Evolutionary conservation across 176 grass and related monocot genomes (phyloP).

Genomic region (Cocos nucifera): DNA sequence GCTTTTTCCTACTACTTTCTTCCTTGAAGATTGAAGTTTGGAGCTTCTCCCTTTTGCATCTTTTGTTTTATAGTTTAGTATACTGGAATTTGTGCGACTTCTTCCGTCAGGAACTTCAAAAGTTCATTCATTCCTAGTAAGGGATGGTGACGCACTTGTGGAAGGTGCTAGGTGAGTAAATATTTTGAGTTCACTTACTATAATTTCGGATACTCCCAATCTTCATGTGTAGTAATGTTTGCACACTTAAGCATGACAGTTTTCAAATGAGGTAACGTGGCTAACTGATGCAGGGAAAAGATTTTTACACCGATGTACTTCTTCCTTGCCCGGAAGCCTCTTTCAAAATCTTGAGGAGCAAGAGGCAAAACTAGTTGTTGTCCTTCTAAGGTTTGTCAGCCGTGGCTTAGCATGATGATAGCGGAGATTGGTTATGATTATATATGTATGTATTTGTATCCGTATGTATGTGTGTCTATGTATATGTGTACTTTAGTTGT

Average conservation of each 20-base stretch:
- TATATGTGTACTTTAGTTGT: too few relatives aligned
- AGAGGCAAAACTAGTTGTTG: too few relatives aligned
- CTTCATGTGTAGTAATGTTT: not conserved
- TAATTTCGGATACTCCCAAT: not conserved
- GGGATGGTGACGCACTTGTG: not conserved
- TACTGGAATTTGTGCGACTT: not conserved
- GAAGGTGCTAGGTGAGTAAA: not conserved
- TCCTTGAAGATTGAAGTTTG: too few relatives aligned
- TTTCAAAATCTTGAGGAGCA: not conserved
- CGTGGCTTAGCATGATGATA: too few relatives aligned
- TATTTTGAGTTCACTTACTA: not conserved
- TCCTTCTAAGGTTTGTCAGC: too few relatives aligned
- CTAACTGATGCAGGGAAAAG: not conserved
- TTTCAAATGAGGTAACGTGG: not conserved
- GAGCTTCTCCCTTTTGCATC: too few relatives aligned
- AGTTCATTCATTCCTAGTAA: not conserved
- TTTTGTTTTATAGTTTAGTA: not conserved
- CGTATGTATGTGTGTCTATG: too few relatives aligned
- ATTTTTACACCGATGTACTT: not conserved
- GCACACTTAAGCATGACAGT: not conserved
- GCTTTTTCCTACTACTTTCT: too few relatives aligned
- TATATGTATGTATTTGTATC: too few relatives aligned
- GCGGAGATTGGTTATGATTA: too few relatives aligned
- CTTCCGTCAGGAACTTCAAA: not conserved
- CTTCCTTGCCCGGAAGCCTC: not conserved